Conservation (phyloP, 305 asterid species). For the Rubia occidens region DNA sequence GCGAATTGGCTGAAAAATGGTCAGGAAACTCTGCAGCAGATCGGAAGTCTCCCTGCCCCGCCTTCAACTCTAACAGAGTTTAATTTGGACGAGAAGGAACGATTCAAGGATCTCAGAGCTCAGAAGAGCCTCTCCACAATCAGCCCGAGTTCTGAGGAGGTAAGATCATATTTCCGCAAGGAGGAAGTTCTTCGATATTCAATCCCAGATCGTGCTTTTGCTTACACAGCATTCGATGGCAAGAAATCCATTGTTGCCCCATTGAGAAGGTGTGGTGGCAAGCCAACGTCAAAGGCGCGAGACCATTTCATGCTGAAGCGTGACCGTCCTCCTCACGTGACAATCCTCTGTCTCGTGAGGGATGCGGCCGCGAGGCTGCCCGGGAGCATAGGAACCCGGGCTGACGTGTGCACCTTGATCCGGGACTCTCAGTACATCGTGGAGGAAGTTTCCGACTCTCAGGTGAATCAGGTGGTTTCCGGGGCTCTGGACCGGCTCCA, state of each 20-base stretch:
- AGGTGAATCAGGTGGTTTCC: constrained; percentile 91
- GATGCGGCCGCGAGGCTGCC: constrained; percentile 99
- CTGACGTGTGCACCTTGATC: constrained; percentile 89
- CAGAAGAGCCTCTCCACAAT: constrained; percentile 95
- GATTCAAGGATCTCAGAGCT: constrained; percentile 95
- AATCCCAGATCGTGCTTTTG: constrained; percentile 94
- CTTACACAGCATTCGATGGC: constrained; percentile 90
- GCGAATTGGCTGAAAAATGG: constrained; percentile 97
- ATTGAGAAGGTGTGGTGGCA: constrained; percentile 95
- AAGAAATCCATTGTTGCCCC: constrained; percentile 94
- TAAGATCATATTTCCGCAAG: constrained; percentile 65
- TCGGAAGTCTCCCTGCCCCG: constrained; percentile 91
- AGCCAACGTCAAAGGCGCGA: constrained; percentile 97
- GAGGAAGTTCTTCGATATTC: constrained; percentile 92
- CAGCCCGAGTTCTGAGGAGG: constrained; percentile 81
- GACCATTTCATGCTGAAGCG: constrained; percentile 96
- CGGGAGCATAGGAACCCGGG: constrained; percentile 94
- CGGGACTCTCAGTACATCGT: constrained; percentile 92
- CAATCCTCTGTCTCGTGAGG: constrained; percentile 93
- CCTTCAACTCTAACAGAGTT: constrained; percentile 64
- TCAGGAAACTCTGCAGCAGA: constrained; percentile 93
- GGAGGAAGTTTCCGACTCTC: constrained; percentile 87
- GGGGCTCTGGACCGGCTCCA: constrained; percentile 96
- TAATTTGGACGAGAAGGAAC: constrained; percentile 77
- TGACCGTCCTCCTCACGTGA: constrained; percentile 93